A percentile compares a stretch with the other conserved stretches of the same genome.
These are phyloP conservation scores for Berberis thunbergii DNA, from an alignment of 164 flowering plant species.

Conservation along the genomic window DNA sequence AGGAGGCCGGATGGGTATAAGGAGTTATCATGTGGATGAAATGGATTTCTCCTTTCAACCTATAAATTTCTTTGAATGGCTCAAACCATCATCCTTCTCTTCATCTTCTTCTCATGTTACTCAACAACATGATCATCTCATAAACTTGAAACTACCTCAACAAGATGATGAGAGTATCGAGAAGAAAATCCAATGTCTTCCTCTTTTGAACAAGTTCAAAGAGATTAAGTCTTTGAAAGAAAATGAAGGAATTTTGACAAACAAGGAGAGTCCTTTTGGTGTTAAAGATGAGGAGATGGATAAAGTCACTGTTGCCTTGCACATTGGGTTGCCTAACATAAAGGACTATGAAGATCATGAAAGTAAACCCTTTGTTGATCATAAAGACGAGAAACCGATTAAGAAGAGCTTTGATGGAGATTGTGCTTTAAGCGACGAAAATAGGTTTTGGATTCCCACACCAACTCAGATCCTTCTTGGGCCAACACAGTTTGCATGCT, in stretches of 20 bases:
- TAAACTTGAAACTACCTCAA: slow-evolving; percentile 15
- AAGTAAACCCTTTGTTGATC: slow-evolving; percentile 6
- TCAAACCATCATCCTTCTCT: slow-evolving; percentile 37
- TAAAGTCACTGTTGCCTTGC: slow-evolving; percentile 50
- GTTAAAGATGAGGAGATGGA: slow-evolving; percentile 31
- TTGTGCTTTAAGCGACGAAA: slow-evolving; percentile 19
- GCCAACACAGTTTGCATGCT: slow-evolving; percentile 75
- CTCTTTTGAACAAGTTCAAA: slow-evolving; percentile 45
- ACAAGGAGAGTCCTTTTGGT: slow-evolving; percentile 6
- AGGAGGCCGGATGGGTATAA: slow-evolving; percentile 25
- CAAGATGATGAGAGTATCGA: slow-evolving; percentile 6
- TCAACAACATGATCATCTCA: slow-evolving; percentile 8
- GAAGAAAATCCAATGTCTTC: slow-evolving; percentile 34
- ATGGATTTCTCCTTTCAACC: slow-evolving; percentile 30
- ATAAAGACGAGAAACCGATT: slow-evolving; percentile 15
- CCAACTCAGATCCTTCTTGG: slow-evolving; percentile 86
- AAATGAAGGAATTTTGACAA: slow-evolving; percentile 15
- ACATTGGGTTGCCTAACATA: slow-evolving; percentile 59
- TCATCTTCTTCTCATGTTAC: slow-evolving; percentile 10
- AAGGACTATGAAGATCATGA: slow-evolving; percentile 13
- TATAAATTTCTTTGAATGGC: slow-evolving; percentile 75
- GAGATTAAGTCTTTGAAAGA: slow-evolving; percentile 31
- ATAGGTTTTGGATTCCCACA: slow-evolving; percentile 88
- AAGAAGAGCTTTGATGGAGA: slow-evolving; percentile 18
- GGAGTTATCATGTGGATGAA: slow-evolving; percentile 25